Conservation (phyloP, 2,329 filamentous ascomycete species). For the Sphaerulina musiva region DNA sequence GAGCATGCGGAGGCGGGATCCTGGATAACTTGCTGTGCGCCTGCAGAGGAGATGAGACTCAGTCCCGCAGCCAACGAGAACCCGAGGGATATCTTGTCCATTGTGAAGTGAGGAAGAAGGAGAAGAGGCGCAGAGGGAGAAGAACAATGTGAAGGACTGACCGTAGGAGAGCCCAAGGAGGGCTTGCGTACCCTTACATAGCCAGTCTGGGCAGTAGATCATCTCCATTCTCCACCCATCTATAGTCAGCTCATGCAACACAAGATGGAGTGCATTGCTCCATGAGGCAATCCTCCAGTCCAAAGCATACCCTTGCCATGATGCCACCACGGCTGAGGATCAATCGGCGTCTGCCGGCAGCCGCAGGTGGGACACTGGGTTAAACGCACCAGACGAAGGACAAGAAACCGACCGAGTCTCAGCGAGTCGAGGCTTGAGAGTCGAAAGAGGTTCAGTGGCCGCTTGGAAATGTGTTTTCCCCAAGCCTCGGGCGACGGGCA, state of each 20-base stretch:
- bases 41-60: conserved; percentile 9
- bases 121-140: neutral
- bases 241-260: neutral
- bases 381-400: too few relatives aligned
- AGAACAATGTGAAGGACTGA: neutral
- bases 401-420: too few relatives aligned
- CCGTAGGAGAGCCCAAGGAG: conserved; percentile 1
- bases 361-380: neutral
- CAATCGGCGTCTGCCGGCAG: neutral
- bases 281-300: neutral
- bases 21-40: conserved; percentile 12
- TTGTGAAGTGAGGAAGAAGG: neutral
- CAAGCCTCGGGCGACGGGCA: too few relatives aligned
- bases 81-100: neutral
- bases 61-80: neutral
- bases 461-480: too few relatives aligned
- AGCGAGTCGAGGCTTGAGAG: too few relatives aligned
- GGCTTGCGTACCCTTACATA: conserved; percentile 5
- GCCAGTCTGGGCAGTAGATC: neutral
- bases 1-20: conserved; percentile 21
- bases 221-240: neutral
- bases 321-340: neutral
- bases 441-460: too few relatives aligned
- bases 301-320: neutral
- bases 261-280: neutral